Evolutionary conservation across 2,329 filamentous ascomycete genomes (phyloP), one percentile per base, ranked within the genome.

Genomic region (Colletotrichum gigasporum): DNA sequence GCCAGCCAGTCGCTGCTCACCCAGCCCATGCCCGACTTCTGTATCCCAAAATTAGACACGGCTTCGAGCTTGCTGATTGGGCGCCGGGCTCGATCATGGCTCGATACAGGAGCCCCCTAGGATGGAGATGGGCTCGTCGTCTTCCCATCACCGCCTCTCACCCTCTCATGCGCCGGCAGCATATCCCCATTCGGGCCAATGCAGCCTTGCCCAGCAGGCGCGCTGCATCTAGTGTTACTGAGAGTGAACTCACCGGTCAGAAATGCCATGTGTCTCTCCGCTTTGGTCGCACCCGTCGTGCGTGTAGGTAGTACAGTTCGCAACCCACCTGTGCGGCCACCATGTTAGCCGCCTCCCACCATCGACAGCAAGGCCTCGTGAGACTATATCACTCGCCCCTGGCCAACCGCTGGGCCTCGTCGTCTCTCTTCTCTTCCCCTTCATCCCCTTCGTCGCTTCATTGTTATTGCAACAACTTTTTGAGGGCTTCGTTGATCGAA

Each of bases 401-500:
- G 52, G 54, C 64, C 64, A 57, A 42, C 59, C 53, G 50, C 26
- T 30, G 42, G 45, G 48, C 59, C 39, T 44, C 47, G 20, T 58
- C 20, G 48, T 34, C 42, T 54, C 24, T 63, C 47, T 26, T 55
- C 30, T 39, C 22, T 34, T 32, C 30, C 37, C 39, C 71, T 72
- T 63, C 71, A 70, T 63, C 72, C 71, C 55, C 39, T 68, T 66
- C 58, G 26, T 22, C 26, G 45, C 28, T 34, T 50, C 16, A 35
- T 58, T 67, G 53, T 42, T 68, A 54, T 55, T 45, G 42, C 53
- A 58, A 37, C 53, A 58, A 59, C 34, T 20, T 66, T 63, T 65
- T 74, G 75, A 73, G 73, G 58, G 73, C 73, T 78, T 80, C 77
- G 79, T 81, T 80, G 79, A 81, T 65, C 79, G 77, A 79, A 74